These are phyloP conservation scores for Naganishia onofrii DNA, from an alignment of 768 basidiomycete genomes.

Conservation along the genomic window DNA sequence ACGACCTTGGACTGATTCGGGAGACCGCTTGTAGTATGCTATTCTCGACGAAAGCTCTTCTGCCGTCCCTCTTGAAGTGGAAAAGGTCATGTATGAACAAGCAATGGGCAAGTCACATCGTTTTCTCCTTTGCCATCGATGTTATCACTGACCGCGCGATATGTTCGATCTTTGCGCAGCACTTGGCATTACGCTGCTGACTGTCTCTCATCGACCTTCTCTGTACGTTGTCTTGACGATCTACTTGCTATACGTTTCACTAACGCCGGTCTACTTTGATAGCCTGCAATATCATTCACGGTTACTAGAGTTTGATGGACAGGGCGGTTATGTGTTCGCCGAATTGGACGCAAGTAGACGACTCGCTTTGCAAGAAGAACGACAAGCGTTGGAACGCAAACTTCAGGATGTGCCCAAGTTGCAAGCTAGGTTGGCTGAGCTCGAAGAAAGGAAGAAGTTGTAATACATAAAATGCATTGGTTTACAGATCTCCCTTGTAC, in stretches of 20 bases:
- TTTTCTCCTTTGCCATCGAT: not conserved
- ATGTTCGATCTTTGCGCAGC: constrained; percentile 40
- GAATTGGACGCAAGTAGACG: constrained; percentile 85
- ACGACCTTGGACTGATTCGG: not conserved
- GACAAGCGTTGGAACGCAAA: constrained; percentile 79
- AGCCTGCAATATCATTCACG: constrained; percentile 65
- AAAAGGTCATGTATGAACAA: constrained; percentile 91
- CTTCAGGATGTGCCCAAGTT: constrained; percentile 87
- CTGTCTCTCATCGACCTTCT: constrained; percentile 91
- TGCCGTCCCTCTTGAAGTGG: constrained; percentile 86
- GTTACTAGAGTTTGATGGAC: constrained; percentile 87
- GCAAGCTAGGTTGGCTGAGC: constrained; percentile 68
- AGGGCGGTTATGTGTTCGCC: constrained; percentile 92
- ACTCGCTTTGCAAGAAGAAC: constrained; percentile 88
- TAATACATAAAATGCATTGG: not conserved
- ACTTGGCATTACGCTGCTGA: constrained; percentile 85
- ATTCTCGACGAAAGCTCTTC: constrained; percentile 96
- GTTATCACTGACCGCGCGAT: not conserved
- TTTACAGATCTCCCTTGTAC: too few species aligned
- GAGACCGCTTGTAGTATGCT: constrained; percentile 65
- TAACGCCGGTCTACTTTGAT: not conserved
- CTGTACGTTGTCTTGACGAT: constrained; percentile 67
- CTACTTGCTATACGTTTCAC: not conserved
- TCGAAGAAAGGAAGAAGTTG: constrained; percentile 52
- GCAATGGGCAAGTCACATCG: constrained; percentile 60